Evolutionary conservation across 345 rosid species (phyloP), one percentile per base, ranked within the genome.

Genomic region (Salix purpurea): DNA sequence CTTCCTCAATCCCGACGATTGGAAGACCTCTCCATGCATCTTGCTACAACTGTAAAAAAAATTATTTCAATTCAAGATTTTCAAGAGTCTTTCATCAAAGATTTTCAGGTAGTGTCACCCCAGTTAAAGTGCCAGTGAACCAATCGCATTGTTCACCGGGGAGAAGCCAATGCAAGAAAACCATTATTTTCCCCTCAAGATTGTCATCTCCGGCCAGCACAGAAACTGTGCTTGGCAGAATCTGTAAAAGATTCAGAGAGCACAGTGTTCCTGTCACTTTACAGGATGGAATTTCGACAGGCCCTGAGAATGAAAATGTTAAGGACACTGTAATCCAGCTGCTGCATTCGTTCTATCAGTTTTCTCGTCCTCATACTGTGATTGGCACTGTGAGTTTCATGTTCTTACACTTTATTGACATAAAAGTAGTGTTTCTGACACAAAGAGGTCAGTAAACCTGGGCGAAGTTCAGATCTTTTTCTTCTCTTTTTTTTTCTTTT

Each of bases 281-380:
- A 30, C 39, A 69, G 23, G 56, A 50, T 37, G 56, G 19, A 36
- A 39, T 19, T 68, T 34, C 73, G 8, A 67, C 81, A 46, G 42
- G 30, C 36, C 11, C 14, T 4, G 72, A 58, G 46, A 68, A 78
- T 16, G 46, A 18, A 3, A n/a, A 62, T 30, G n/a, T 18, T 26
- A 18, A 37, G n/a, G 26, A 58, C 4, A 6, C 52, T n/a, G 66
- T 23, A 4, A 5, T 67, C 9, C 21, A 66, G 13, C 68, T 76
- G 7, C 14, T 82, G 3, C 9, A 74, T 64, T 75, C 79, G 2
- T 46, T 85, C 23, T 77, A 64, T 73, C 54, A 52, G 10, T 85
- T 85, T 69, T 79, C 80, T 26, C 85, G 87, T 61, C 87, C 87
- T 40, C 83, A 79, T n/a, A 82, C 87, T 1, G 72, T 85, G 12